Evolutionary conservation across 306 rosid species (phyloP).

Genomic region (Acacia melanoxylon): DNA sequence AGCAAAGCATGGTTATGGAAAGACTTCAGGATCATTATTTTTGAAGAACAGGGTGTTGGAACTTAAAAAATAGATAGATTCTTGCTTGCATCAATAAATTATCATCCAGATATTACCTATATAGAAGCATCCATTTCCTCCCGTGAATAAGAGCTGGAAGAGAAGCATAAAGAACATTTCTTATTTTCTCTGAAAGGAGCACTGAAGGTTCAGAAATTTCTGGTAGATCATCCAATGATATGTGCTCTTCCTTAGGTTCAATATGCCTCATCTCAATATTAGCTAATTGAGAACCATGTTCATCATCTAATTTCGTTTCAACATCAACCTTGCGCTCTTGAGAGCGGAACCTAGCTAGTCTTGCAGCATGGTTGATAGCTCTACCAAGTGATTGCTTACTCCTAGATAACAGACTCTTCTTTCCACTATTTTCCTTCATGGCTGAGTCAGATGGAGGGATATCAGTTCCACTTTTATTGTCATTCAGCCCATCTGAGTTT

Average conservation of each 20-base stretch:
- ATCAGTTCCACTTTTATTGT: conserved; percentile 39
- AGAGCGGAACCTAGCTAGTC: conserved; percentile 57
- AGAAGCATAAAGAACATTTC: conserved; percentile 63
- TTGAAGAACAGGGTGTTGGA: neutral
- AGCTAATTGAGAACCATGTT: conserved; percentile 33
- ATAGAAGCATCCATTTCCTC: conserved; percentile 85
- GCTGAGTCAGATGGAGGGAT: conserved; percentile 35
- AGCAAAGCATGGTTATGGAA: conserved; percentile 4
- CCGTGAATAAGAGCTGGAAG: conserved; percentile 89
- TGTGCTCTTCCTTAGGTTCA: conserved; percentile 40
- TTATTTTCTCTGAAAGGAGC: conserved; percentile 61
- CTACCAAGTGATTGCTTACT: conserved; percentile 70
- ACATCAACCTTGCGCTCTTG: conserved; percentile 48
- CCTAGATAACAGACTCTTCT: conserved; percentile 66
- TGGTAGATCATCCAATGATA: conserved; percentile 43
- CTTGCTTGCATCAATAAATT: conserved; percentile 10
- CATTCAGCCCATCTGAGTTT: conserved; percentile 38
- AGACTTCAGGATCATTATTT: neutral
- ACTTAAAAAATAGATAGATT: conserved; percentile 7
- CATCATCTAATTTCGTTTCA: conserved; percentile 42
- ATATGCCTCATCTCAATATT: conserved; percentile 59
- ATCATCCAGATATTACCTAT: conserved; percentile 53
- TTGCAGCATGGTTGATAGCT: conserved; percentile 57
- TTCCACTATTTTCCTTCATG: conserved; percentile 58
- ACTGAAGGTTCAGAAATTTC: conserved; percentile 78